Conservation (phyloP, 225 moss, liverwort and hornwort genomes). For the Straminergon stramineum region DNA sequence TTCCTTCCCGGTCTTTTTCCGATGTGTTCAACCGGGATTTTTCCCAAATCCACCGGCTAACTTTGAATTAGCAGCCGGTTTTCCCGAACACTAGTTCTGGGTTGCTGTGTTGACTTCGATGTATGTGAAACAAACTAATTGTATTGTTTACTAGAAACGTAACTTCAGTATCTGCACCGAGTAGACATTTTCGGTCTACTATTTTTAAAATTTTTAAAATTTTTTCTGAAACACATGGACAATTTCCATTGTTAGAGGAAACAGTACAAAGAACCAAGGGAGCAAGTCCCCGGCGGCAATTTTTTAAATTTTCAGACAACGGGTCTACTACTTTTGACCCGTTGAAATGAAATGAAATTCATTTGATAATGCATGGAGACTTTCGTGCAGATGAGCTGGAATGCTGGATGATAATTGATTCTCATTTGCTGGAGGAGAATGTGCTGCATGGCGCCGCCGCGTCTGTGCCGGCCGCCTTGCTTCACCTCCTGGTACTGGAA, state of each 20-base stretch:
- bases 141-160: background rate
- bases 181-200: background rate
- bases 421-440: background rate
- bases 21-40: rapidly evolving
- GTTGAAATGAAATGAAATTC: background rate
- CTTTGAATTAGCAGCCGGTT: background rate
- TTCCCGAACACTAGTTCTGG: background rate
- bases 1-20: background rate
- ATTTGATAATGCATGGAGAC: background rate
- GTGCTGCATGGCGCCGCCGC: background rate
- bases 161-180: background rate
- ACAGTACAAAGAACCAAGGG: too few species aligned
- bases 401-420: background rate
- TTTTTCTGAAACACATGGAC: too few species aligned
- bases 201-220: background rate
- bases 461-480: background rate
- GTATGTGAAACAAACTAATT: background rate
- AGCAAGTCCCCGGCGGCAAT: too few species aligned
- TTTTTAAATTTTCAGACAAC: too few species aligned
- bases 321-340: background rate
- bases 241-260: too few species aligned
- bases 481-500: background rate
- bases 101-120: background rate
- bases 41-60: background rate
- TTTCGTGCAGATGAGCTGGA: background rate